phyloP scores from a whole-genome alignment of 169 alveolate species.

The Plasmodium relictum region DNA sequence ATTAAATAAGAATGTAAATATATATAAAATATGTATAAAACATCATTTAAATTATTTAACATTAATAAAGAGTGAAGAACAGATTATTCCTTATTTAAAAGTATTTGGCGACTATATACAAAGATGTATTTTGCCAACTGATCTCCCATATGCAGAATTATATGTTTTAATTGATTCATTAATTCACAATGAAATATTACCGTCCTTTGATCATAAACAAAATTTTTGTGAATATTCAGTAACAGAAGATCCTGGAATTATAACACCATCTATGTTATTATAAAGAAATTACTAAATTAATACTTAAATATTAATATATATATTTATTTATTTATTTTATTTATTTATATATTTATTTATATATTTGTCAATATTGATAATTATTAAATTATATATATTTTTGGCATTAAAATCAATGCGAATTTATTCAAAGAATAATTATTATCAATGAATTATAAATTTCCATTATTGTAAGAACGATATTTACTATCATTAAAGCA shows the following conservation, averaged over 20 bases:
- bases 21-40: slow-evolving; percentile 79
- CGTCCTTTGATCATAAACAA: slow-evolving; percentile 58
- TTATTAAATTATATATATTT: no score
- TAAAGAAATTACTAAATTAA: neutral
- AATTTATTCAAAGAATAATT: no score
- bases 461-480: no score
- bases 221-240: slow-evolving; percentile 49
- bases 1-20: slow-evolving; percentile 76
- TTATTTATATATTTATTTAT: neutral
- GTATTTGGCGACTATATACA: slow-evolving; percentile 84
- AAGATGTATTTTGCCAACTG: slow-evolving; percentile 84
- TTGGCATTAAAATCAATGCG: no score
- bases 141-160: slow-evolving; percentile 82
- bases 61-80: slow-evolving; percentile 74
- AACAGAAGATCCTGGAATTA: slow-evolving; percentile 75
- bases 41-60: slow-evolving; percentile 82
- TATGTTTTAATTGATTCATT: slow-evolving; percentile 81
- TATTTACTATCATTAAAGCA: no score
- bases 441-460: no score
- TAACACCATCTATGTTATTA: slow-evolving; percentile 75
- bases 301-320: no score
- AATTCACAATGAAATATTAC: slow-evolving; percentile 80
- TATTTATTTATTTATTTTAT: no score
- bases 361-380: neutral
- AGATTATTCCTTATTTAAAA: slow-evolving; percentile 82